A percentile compares a stretch with the other conserved stretches of the same genome.
Evolutionary conservation across 768 basidiomycete species (phyloP).

Genomic region (Suillus sp.): DNA sequence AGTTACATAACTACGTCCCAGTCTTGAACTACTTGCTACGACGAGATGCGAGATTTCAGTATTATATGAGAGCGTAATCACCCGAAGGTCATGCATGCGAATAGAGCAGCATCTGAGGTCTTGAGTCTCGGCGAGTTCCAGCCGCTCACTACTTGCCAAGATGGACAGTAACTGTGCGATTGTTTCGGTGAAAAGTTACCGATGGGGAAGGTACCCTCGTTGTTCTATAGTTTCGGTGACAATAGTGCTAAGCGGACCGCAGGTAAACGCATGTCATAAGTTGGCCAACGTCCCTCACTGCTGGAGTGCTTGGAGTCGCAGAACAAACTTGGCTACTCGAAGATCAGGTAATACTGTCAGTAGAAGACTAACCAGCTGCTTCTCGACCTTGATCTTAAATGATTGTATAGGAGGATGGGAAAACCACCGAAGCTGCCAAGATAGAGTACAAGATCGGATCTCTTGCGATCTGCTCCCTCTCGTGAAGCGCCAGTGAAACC

Average conservation of each 20-base stretch:
- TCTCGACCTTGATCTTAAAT: neutral
- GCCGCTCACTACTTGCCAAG: no score
- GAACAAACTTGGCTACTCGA: neutral
- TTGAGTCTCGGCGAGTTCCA: no score
- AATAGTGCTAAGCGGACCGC: constrained; percentile 28
- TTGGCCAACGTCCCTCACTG: neutral
- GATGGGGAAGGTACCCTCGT: constrained; percentile 4
- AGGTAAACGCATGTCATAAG: constrained; percentile 30
- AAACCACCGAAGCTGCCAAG: neutral
- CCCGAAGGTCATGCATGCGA: neutral
- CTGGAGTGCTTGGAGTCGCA: neutral
- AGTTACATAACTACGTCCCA: constrained; percentile 24
- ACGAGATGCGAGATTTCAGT: constrained; percentile 7
- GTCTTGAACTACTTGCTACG: constrained; percentile 6
- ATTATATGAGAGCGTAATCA: neutral
- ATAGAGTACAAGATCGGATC: constrained; percentile 25
- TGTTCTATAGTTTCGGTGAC: constrained; percentile 14
- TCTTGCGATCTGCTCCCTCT: constrained; percentile 33
- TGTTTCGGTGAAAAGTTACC: neutral
- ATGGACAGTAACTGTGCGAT: neutral
- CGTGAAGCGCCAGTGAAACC: constrained; percentile 16
- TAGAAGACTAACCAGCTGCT: neutral
- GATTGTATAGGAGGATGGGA: constrained; percentile 1
- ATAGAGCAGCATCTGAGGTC: no score
- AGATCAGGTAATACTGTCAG: neutral